Evolutionary conservation across 2,329 filamentous ascomycete genomes (phyloP), one percentile per base, ranked within the genome.

Genomic region (Ophiosphaerella korrae): DNA sequence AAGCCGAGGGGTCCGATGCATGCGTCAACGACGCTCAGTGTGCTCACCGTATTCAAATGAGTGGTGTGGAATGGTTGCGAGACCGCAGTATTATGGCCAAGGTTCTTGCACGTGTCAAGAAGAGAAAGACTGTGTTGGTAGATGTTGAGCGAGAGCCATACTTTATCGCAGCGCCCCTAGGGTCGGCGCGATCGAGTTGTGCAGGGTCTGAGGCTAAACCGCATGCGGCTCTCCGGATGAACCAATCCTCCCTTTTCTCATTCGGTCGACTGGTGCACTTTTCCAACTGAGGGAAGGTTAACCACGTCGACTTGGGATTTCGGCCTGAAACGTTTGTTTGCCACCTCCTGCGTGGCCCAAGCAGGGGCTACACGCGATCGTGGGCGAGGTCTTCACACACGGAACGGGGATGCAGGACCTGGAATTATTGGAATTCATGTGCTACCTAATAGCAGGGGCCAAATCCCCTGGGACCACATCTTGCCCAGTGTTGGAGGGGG

Each of bases 191-290:
- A 31, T 37, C 39, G 44, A 23, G 47, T 38, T 45, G 58, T 58
- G 57, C 55, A 60, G 57, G 57, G 57, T 49, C 45, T 49, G 45
- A 34, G 14, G 43, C 51, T 44, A 58, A 42, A 38, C 41, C 49
- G 37, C 18, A 48, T 42, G 23, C 38, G 52, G 55, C 45, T 33
- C 39, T 16, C 42, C 41, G 39, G 33, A 34, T 39, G 43, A 46
- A 24, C 43, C 36, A 26, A 39, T 38, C 44, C 48, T 48, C 33
- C 21, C 18, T 46, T 12, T 14, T 33, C 41, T 21, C 7, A 42
- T 33, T 34, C 43, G 37, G 42, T 51, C 39, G 12, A 39, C 14
- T 41, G 24, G 13, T 11, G 26, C 38, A 41, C 33, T 24, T 34
- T 34, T 31, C 45, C 45, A 29, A 32, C 23, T 42, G 37, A 38